Evolutionary conservation across 139 green algal species (phyloP).

Genomic region (Volvox reticuliferus): DNA sequence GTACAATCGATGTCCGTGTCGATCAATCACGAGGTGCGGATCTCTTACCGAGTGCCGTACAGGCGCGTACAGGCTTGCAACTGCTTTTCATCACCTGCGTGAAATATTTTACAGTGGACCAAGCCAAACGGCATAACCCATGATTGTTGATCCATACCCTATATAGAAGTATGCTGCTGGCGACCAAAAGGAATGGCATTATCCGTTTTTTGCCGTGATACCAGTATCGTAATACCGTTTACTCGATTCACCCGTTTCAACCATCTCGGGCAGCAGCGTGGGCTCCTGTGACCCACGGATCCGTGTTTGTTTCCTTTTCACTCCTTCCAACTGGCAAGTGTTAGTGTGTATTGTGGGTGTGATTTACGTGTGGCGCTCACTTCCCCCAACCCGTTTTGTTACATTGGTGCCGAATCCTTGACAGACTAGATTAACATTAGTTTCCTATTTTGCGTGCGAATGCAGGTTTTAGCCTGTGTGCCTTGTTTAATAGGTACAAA

Average conservation of each 20-base stretch:
- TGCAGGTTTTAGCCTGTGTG: too few relatives aligned
- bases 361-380: too few relatives aligned
- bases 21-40: slow-evolving; percentile 13
- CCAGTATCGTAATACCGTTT: not conserved
- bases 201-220: not conserved
- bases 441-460: too few relatives aligned
- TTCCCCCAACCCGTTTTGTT: too few relatives aligned
- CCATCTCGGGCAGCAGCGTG: not conserved
- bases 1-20: slow-evolving; percentile 14
- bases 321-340: too few relatives aligned
- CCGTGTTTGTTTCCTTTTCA: too few relatives aligned
- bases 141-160: not conserved
- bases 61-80: not conserved
- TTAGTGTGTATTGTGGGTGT: too few relatives aligned
- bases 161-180: not conserved
- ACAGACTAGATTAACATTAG: too few relatives aligned
- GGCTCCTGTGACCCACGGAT: too few relatives aligned
- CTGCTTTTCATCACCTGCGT: not conserved
- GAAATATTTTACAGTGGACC: too few relatives aligned
- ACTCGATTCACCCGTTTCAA: not conserved
- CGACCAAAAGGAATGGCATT: not conserved
- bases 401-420: too few relatives aligned
- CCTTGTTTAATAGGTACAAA: too few relatives aligned
- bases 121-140: not conserved
- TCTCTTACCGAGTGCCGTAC: not conserved